A percentile compares a stretch with the other conserved stretches of the same genome.
Conservation (phyloP, 78 protist genomes). For the Creolimax fragrantissima region DNA sequence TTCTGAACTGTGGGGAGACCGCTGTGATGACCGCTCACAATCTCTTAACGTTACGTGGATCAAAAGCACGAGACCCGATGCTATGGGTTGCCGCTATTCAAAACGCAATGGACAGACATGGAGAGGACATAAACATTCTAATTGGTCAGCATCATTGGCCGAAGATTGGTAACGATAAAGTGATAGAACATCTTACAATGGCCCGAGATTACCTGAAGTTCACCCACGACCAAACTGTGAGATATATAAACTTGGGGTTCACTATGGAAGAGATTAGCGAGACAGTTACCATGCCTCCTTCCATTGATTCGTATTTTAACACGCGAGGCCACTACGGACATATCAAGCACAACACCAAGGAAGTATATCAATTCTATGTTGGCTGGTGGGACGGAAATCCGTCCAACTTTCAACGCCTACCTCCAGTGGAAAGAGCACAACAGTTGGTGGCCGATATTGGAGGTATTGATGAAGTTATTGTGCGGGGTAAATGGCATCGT, state of each 20-base stretch:
- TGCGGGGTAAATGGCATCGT: neutral
- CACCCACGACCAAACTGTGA: constrained; percentile 15
- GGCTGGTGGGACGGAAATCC: constrained; percentile 34
- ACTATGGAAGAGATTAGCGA: neutral
- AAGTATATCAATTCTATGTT: constrained; percentile 4
- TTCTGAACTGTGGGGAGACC: neutral
- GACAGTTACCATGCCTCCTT: neutral
- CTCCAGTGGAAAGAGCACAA: neutral
- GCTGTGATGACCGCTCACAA: constrained; percentile 14
- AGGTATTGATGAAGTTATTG: constrained; percentile 5
- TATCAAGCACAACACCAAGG: constrained; percentile 20
- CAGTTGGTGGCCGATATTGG: constrained; percentile 11
- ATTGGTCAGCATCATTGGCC: constrained; percentile 14
- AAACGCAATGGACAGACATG: neutral
- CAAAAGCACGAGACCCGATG: neutral
- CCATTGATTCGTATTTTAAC: neutral
- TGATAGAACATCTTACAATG: neutral
- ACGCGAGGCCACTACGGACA: constrained; percentile 28
- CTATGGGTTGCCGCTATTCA: neutral
- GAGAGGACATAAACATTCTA: neutral
- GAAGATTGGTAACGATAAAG: constrained; percentile 6
- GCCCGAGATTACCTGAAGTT: neutral
- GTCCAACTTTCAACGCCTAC: neutral
- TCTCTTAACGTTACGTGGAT: neutral
- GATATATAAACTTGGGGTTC: neutral